These are phyloP conservation scores for Macrolepiota fuliginosa DNA, from an alignment of 768 basidiomycete genomes.

Conservation along the genomic window DNA sequence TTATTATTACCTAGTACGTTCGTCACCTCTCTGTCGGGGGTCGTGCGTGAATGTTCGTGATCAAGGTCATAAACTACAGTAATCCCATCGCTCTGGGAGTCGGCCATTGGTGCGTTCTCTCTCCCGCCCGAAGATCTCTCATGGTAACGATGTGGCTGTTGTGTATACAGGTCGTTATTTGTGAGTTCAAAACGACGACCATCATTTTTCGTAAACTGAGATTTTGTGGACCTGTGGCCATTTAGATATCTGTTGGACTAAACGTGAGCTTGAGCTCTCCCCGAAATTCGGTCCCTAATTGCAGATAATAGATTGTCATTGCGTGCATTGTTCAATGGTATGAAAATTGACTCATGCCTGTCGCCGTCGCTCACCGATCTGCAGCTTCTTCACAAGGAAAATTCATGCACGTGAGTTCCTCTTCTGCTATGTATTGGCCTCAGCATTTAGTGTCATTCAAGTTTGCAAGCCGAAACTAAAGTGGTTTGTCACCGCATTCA, in stretches of 20 bases:
- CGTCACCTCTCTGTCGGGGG: neutral
- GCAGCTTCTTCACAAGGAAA: slow-evolving; percentile 31
- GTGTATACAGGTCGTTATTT: slow-evolving; percentile 29
- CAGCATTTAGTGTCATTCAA: slow-evolving; percentile 7
- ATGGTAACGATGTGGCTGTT: neutral
- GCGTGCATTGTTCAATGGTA: slow-evolving; percentile 32
- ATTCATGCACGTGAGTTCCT: slow-evolving; percentile 27
- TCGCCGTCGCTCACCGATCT: neutral
- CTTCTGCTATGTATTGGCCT: neutral
- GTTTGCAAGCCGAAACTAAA: slow-evolving; percentile 28
- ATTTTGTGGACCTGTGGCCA: neutral
- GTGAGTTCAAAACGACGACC: slow-evolving; percentile 19
- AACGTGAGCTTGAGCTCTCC: slow-evolving; percentile 19
- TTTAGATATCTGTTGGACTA: slow-evolving; percentile 25
- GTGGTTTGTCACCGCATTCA: slow-evolving; percentile 29
- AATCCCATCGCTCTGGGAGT: slow-evolving; percentile 29
- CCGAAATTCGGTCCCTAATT: neutral
- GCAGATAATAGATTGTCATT: slow-evolving; percentile 20
- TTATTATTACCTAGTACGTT: slow-evolving; percentile 37
- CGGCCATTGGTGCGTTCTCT: slow-evolving; percentile 33
- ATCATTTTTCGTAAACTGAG: neutral
- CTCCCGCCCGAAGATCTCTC: neutral
- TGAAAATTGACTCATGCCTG: neutral
- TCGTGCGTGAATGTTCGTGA: slow-evolving; percentile 6
- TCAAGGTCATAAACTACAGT: slow-evolving; percentile 33